phyloP scores from a whole-genome alignment of 768 basidiomycete genomes.

The Russula griseocarnosa region DNA sequence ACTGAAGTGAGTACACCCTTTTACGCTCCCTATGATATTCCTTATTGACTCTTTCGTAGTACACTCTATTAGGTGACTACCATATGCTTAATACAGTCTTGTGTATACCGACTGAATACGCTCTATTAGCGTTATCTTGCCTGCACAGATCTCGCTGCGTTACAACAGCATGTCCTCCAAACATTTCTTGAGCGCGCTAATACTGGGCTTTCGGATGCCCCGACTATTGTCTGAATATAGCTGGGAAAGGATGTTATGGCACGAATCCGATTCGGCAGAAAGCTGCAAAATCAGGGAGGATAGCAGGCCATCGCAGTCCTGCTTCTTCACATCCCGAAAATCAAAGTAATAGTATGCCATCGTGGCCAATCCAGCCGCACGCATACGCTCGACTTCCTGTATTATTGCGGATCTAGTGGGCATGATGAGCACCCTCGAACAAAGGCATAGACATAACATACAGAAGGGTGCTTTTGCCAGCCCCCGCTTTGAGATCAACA shows the following conservation, averaged over 20 bases:
- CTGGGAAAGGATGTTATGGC: background rate
- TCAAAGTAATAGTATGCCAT: background rate
- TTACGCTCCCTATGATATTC: too few species aligned
- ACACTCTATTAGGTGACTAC: too few species aligned
- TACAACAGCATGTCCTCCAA: background rate
- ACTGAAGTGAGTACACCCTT: too few species aligned
- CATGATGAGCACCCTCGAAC: rapidly evolving
- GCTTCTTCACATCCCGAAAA: background rate
- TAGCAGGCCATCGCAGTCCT: background rate
- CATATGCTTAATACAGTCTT: too few species aligned
- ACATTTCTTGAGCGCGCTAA: background rate
- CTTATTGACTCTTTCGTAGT: too few species aligned
- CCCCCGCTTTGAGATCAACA: background rate
- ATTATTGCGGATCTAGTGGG: background rate
- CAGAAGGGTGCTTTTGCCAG: background rate
- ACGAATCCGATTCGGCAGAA: background rate
- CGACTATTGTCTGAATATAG: background rate
- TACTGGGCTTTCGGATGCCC: background rate
- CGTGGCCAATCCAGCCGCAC: background rate
- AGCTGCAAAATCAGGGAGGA: background rate
- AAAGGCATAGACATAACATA: background rate
- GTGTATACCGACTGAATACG: too few species aligned
- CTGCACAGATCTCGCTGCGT: too few species aligned
- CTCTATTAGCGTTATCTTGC: too few species aligned
- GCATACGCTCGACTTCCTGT: background rate